A percentile compares a stretch with the other conserved stretches of the same genome.
Conservation (phyloP, 2,329 filamentous ascomycete genomes). For the Sphaerulina musiva region DNA sequence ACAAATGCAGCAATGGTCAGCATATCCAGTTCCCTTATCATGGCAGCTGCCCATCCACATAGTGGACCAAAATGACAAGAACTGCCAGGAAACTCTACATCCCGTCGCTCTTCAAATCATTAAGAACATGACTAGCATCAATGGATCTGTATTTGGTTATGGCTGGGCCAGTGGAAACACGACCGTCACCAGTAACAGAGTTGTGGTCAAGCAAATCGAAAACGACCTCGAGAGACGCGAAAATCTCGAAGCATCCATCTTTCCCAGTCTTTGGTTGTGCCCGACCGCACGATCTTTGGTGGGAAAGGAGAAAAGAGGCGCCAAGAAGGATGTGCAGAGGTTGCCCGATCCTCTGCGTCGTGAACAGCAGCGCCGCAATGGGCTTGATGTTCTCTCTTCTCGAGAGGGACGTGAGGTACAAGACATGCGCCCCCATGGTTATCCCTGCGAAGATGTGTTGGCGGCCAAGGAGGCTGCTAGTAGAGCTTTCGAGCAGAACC, state of each 20-base stretch:
- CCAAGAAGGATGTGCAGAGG: slow-evolving; percentile 26
- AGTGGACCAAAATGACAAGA: slow-evolving; percentile 41
- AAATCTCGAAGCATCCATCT: slow-evolving; percentile 45
- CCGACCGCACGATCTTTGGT: slow-evolving; percentile 60
- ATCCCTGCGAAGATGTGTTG: slow-evolving; percentile 20
- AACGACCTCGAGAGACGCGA: slow-evolving; percentile 49
- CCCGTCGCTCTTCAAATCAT: slow-evolving; percentile 40
- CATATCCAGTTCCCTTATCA: slow-evolving; percentile 48
- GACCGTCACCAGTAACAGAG: slow-evolving; percentile 65
- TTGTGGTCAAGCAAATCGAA: slow-evolving; percentile 61
- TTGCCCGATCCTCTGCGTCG: slow-evolving; percentile 28
- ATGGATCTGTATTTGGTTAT: slow-evolving; percentile 64
- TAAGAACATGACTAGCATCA: slow-evolving; percentile 53
- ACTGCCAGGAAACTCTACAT: slow-evolving; percentile 41
- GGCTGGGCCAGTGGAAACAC: slow-evolving; percentile 60
- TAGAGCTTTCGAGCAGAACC: background rate
- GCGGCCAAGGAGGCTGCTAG: slow-evolving; percentile 12
- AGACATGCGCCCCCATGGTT: slow-evolving; percentile 29
- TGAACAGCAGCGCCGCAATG: slow-evolving; percentile 30
- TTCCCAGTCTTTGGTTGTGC: slow-evolving; percentile 59
- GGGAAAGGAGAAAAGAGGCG: slow-evolving; percentile 53
- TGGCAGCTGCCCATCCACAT: slow-evolving; percentile 57
- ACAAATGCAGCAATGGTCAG: slow-evolving; percentile 42
- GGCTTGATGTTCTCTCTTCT: slow-evolving; percentile 27
- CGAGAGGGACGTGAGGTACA: slow-evolving; percentile 26